These are phyloP conservation scores for Coprinopsis cinerea DNA, from an alignment of 768 basidiomycete genomes.

Conservation along the genomic window DNA sequence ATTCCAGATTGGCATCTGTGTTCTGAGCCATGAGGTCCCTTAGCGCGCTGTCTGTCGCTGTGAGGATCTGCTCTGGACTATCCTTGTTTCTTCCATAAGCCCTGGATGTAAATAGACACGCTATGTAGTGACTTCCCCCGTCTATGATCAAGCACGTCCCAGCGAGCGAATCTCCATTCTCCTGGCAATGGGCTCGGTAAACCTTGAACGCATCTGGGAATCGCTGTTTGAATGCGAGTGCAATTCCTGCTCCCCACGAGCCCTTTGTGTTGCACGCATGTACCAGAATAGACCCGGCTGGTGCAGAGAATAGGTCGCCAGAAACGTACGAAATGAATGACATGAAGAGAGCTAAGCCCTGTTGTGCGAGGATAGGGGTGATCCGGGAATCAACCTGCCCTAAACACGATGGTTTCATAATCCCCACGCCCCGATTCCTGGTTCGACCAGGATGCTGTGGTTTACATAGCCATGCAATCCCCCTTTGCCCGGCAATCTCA, in stretches of 20 bases:
- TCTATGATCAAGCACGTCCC: slow-evolving; percentile 34
- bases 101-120: slow-evolving; percentile 37
- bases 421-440: too few relatives aligned
- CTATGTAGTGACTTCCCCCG: slow-evolving; percentile 28
- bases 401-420: too few relatives aligned
- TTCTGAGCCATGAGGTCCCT: slow-evolving; percentile 30
- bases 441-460: too few relatives aligned
- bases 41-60: slow-evolving; percentile 28
- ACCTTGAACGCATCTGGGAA: slow-evolving; percentile 29
- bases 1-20: slow-evolving; percentile 19
- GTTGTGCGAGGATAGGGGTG: too few relatives aligned
- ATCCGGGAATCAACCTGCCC: neutral
- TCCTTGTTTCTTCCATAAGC: slow-evolving; percentile 34
- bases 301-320: slow-evolving; percentile 33
- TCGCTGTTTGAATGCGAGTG: slow-evolving; percentile 26
- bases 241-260: slow-evolving; percentile 36
- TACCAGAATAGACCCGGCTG: slow-evolving; percentile 29
- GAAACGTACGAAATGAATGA: slow-evolving; percentile 20
- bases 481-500: too few relatives aligned
- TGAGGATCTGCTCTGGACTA: slow-evolving; percentile 28
- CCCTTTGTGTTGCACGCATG: slow-evolving; percentile 38
- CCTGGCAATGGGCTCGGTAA: slow-evolving; percentile 29
- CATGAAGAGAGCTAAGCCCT: too few relatives aligned
- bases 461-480: too few relatives aligned
- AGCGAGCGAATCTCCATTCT: slow-evolving; percentile 22